Conservation (phyloP, 192 early-diverging fungal genomes). For the Chytriomyces sp. region DNA sequence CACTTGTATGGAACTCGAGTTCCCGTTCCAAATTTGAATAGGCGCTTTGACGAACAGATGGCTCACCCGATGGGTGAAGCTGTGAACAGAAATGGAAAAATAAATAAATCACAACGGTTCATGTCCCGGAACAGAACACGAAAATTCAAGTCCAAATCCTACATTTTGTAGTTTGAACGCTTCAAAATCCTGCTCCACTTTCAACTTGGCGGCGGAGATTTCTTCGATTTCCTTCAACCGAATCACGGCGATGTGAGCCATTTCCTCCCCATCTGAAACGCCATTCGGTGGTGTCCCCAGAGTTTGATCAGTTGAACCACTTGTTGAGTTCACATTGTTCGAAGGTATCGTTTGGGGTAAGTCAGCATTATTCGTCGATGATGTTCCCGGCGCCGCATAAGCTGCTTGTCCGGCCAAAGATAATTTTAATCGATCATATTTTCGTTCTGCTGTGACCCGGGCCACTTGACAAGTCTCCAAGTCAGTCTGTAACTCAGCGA, state of each 20-base stretch:
- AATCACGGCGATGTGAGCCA: constrained; percentile 24
- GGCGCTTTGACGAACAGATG: constrained; percentile 23
- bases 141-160: not conserved
- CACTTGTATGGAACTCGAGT: constrained; percentile 33
- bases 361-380: not conserved
- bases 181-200: constrained; percentile 42
- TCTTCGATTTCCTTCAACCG: constrained; percentile 47
- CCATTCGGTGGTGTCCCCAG: constrained; percentile 2
- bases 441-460: constrained; percentile 22
- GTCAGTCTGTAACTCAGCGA: constrained; percentile 22
- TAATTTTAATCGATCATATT: constrained; percentile 33
- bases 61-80: constrained; percentile 34
- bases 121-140: not conserved
- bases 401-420: not conserved
- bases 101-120: not conserved
- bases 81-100: not conserved
- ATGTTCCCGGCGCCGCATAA: not conserved
- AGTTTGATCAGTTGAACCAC: not conserved
- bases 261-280: constrained; percentile 6
- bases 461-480: constrained; percentile 25
- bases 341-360: not conserved
- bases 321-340: constrained; percentile 1
- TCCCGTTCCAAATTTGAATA: constrained; percentile 44
- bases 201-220: constrained; percentile 31
- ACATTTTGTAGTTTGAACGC: constrained; percentile 26